Evolutionary conservation across 306 rosid genomes (phyloP).

Genomic region (Castanea crenata): DNA sequence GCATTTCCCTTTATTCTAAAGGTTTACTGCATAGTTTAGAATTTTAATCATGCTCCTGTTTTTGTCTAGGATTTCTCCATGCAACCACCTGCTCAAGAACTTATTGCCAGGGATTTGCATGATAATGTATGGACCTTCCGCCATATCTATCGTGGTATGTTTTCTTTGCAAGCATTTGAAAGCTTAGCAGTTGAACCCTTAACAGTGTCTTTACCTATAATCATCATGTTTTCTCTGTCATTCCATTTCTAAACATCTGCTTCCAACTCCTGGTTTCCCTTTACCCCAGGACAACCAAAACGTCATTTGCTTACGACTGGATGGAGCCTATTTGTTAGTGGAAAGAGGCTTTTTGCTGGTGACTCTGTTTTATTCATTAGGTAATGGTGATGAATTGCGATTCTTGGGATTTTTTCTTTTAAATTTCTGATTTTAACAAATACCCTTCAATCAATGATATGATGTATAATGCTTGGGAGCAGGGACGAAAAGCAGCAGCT

Average conservation of each 20-base stretch:
- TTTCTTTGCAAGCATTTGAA: constrained; percentile 1
- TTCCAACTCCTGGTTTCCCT: constrained; percentile 1
- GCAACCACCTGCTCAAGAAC: constrained; percentile 99
- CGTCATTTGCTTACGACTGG: constrained; percentile 98
- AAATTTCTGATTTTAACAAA: background rate
- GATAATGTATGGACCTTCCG: constrained; percentile 87
- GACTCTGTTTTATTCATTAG: constrained; percentile 92
- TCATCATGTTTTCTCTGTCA: background rate
- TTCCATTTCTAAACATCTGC: constrained; percentile 7
- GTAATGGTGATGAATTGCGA: constrained; percentile 32
- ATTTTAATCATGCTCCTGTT: constrained; percentile 24
- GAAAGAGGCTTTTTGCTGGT: constrained; percentile 91
- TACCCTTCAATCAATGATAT: background rate
- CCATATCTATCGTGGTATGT: constrained; percentile 86
- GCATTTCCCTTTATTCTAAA: constrained; percentile 11
- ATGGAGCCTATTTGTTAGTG: constrained; percentile 93
- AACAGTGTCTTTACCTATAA: background rate
- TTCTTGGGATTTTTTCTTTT: background rate
- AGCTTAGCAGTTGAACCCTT: background rate
- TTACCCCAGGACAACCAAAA: constrained; percentile 87
- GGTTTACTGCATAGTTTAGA: background rate
- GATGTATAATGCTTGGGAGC: constrained; percentile 18
- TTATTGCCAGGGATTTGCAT: constrained; percentile 85
- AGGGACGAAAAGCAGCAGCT: constrained; percentile 97
- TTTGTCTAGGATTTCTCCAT: constrained; percentile 62